A percentile compares a stretch with the other conserved stretches of the same genome.
phyloP scores from a whole-genome alignment of 768 basidiomycete species.

The Tephrocybe sp. region DNA sequence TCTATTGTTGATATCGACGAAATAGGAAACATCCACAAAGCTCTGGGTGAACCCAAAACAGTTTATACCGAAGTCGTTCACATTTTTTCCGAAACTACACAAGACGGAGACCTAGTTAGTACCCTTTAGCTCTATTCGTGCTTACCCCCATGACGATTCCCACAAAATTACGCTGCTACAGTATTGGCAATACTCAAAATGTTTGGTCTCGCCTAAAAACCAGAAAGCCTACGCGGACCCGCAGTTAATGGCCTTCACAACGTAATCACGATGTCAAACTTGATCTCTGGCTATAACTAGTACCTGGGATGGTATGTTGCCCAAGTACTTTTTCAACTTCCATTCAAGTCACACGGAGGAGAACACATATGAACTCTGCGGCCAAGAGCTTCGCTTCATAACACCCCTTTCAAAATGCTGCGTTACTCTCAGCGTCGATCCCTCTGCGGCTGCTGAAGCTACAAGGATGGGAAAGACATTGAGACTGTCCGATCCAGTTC shows the following conservation, averaged over 20 bases:
- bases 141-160: slow-evolving; percentile 2
- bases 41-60: slow-evolving; percentile 14
- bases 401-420: too few species aligned
- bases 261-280: slow-evolving; percentile 21
- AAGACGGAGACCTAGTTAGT: slow-evolving; percentile 17
- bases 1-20: neutral
- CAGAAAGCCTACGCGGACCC: slow-evolving; percentile 23
- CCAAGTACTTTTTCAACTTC: neutral
- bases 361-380: slow-evolving; percentile 18
- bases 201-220: slow-evolving; percentile 21
- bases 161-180: slow-evolving; percentile 21
- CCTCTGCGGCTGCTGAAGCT: neutral
- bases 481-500: too few species aligned
- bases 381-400: slow-evolving; percentile 7
- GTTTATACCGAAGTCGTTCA: slow-evolving; percentile 13
- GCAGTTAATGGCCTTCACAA: too few species aligned
- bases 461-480: slow-evolving; percentile 17
- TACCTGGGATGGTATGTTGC: too few species aligned
- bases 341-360: neutral
- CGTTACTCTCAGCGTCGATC: slow-evolving; percentile 19
- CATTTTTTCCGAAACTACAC: slow-evolving; percentile 23
- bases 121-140: neutral
- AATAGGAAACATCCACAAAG: neutral
- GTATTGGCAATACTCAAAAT: slow-evolving; percentile 23
- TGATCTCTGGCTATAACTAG: slow-evolving; percentile 27